Conservation (phyloP, 1,139 yeast genomes). For the Candida sp. region DNA sequence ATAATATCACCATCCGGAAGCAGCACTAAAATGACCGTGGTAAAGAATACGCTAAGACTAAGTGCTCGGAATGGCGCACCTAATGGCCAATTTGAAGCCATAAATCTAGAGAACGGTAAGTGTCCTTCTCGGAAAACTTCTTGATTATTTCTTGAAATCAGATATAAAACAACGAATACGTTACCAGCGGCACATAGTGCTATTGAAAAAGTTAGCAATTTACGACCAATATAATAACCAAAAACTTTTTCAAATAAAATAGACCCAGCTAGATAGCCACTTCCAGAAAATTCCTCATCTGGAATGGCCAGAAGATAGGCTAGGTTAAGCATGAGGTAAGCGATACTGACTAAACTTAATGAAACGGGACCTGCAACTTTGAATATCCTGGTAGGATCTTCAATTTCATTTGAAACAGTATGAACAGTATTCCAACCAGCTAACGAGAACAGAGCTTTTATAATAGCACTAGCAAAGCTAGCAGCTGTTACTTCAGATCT, state of each 20-base stretch:
- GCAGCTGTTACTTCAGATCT: constrained; percentile 34
- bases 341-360: constrained; percentile 41
- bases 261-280: constrained; percentile 61
- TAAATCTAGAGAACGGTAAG: constrained; percentile 46
- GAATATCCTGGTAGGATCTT: constrained; percentile 54
- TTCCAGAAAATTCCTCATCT: constrained; percentile 46
- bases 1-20: constrained; percentile 81
- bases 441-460: constrained; percentile 58
- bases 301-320: constrained; percentile 57
- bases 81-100: constrained; percentile 57
- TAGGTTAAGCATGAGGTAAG: constrained; percentile 52
- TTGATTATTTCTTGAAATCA: constrained; percentile 59
- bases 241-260: constrained; percentile 53
- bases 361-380: constrained; percentile 62
- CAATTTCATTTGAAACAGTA: constrained; percentile 58
- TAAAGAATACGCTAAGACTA: constrained; percentile 30
- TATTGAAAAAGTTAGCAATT: constrained; percentile 51
- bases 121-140: constrained; percentile 64
- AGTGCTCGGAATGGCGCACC: constrained; percentile 55
- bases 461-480: constrained; percentile 51
- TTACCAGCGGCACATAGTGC: constrained; percentile 63
- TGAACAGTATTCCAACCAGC: constrained; percentile 68
- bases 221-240: constrained; percentile 50
- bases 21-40: constrained; percentile 46
- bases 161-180: constrained; percentile 57